phyloP scores from a whole-genome alignment of 768 basidiomycete species.

The Lentinula sp. region DNA sequence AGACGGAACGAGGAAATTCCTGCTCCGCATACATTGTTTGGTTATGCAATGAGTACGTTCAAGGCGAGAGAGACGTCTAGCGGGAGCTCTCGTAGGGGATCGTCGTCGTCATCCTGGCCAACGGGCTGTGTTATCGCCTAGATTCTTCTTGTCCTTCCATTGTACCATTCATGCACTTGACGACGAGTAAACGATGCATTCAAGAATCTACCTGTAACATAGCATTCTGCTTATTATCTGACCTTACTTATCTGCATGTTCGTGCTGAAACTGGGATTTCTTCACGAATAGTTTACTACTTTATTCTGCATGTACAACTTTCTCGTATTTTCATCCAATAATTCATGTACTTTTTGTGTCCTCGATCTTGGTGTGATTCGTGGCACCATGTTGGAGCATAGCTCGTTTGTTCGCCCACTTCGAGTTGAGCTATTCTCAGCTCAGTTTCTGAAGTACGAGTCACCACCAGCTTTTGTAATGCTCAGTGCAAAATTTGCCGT shows the following conservation, averaged over 20 bases:
- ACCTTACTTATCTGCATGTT: not conserved
- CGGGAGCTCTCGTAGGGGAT: not conserved
- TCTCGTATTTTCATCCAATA: too few relatives aligned
- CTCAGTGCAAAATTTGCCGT: too few relatives aligned
- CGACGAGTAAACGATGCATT: not conserved
- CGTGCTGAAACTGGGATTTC: not conserved
- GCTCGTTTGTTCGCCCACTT: too few relatives aligned
- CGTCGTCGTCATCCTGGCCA: not conserved
- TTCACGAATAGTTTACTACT: not conserved
- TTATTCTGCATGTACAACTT: not conserved
- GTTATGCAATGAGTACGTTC: not conserved
- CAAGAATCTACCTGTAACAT: not conserved
- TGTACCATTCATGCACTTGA: not conserved
- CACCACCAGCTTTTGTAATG: too few relatives aligned
- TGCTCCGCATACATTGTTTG: constrained; percentile 1
- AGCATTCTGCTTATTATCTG: not conserved
- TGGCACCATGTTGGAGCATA: too few relatives aligned
- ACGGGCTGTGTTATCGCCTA: constrained; percentile 1
- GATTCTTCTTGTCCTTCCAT: not conserved
- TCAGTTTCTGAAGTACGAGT: too few relatives aligned
- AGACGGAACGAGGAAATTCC: not conserved
- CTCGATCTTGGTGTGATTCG: too few relatives aligned
- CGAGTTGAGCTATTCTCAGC: too few relatives aligned
- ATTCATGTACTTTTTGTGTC: too few relatives aligned
- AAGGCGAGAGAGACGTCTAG: not conserved